Evolutionary conservation across 495 filamentous ascomycete species (phyloP).

Genomic region (Aspergillus mulundensis): DNA sequence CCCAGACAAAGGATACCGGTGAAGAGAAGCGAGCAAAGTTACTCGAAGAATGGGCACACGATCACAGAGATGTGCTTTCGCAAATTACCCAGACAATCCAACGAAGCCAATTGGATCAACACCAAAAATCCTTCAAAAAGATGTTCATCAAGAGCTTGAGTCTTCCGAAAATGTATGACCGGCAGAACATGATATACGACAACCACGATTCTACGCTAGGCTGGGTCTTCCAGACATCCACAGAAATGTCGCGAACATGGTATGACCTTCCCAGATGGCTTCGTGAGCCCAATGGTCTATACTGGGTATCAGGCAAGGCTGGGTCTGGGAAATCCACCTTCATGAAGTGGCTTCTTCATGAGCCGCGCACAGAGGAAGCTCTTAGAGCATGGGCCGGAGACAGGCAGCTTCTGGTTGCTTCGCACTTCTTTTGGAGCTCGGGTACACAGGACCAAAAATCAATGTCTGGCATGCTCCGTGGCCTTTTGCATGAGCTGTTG

Average conservation of each 20-base stretch:
- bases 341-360: conserved; percentile 33
- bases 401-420: conserved; percentile 17
- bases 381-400: conserved; percentile 15
- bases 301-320: conserved; percentile 41
- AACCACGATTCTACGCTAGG: neutral
- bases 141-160: neutral
- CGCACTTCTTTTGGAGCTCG: conserved; percentile 29
- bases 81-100: neutral
- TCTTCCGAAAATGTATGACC: neutral
- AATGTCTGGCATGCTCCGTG: neutral
- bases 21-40: neutral
- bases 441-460: conserved; percentile 22
- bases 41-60: neutral
- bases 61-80: neutral
- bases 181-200: neutral
- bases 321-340: conserved; percentile 44
- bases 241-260: neutral
- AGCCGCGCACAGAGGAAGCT: neutral
- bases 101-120: neutral
- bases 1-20: neutral
- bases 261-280: neutral
- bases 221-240: neutral
- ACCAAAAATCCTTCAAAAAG: neutral
- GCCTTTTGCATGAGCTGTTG: neutral
- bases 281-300: conserved; percentile 17